Evolutionary conservation across 2,329 filamentous ascomycete genomes (phyloP), one percentile per base, ranked within the genome.

Genomic region (Ophiostoma ips): DNA sequence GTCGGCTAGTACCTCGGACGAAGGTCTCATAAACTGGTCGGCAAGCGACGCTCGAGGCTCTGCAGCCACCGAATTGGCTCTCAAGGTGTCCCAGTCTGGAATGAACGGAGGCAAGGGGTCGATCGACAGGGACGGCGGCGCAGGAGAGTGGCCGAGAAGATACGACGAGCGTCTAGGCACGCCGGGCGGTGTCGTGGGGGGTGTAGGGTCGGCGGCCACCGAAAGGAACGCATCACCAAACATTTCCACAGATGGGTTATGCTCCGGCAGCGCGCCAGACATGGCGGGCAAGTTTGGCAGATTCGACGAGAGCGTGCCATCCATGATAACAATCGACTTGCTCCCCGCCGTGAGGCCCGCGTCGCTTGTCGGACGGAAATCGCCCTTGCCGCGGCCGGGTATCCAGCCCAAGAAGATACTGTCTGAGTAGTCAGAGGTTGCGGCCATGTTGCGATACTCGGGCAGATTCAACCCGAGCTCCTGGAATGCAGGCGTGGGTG

Each of bases 291-390:
- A 62, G 9, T 9, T 34, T 4, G 33, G 33, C 5, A 33, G n/a
- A n/a, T 76, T 66, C 5, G 68, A 66, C 0, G 71, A 66, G 15
- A 73, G 57, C 0, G 81, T 83, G 31, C 78, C 79, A 52, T 94
- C 86, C 34, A 94, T 79, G 59, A 95, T 94, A 50, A 95, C 75
- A 56, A 95, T 94, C 0, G 87, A 94, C 60, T 89, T 83, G 69
- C 87, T 94, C n/a, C 87, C 85, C 11, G 73, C 72, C 0, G 87
- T 92, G 41, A 90, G 76, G 6, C 65, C 75, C 57, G 70, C 69
- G 53, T 79, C 75, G 54, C 75, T 78, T 12, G 62, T 57, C 1
- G 73, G 71, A 41, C 73, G 65, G 5, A 64, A 19, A 4, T 46
- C 12, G 12, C 37, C 16, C 58, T 52, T 37, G 5, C 30, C 10